Conservation (phyloP, 768 basidiomycete species). For the Clavaria fumosa region DNA sequence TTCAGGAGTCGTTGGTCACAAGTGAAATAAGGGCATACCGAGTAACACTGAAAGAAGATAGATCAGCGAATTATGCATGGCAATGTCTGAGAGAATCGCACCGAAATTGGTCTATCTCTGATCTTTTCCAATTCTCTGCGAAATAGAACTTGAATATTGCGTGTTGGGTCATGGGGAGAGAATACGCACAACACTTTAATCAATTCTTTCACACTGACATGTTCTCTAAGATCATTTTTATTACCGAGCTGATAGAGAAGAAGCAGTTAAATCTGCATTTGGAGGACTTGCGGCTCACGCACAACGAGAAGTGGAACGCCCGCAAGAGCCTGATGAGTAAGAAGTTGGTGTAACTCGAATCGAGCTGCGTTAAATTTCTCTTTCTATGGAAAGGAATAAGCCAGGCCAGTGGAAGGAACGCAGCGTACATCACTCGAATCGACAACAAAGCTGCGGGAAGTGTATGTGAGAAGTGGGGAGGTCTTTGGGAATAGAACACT, state of each 20-base stretch:
- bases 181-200: conserved; percentile 54
- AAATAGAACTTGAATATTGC: background rate
- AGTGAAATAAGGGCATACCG: conserved; percentile 29
- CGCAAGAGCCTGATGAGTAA: conserved; percentile 45
- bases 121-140: conserved; percentile 67
- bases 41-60: conserved; percentile 45
- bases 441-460: conserved; percentile 94
- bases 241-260: conserved; percentile 59
- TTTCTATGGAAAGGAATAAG: conserved; percentile 29
- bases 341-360: conserved; percentile 71
- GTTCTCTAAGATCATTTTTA: conserved; percentile 76
- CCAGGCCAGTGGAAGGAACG: too few relatives aligned
- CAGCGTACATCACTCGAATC: conserved; percentile 60
- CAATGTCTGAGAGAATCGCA: conserved; percentile 25
- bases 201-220: conserved; percentile 68
- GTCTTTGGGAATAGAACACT: too few relatives aligned
- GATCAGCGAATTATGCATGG: conserved; percentile 4
- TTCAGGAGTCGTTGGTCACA: background rate
- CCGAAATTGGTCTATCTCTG: conserved; percentile 69
- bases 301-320: conserved; percentile 78
- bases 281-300: conserved; percentile 16
- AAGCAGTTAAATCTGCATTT: background rate
- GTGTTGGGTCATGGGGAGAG: background rate
- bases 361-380: conserved; percentile 73
- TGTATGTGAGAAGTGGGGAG: too few relatives aligned